Evolutionary conservation across 108 stramenopile species (phyloP), one percentile per base, ranked within the genome.

Genomic region (Skeletonema marinoi): DNA sequence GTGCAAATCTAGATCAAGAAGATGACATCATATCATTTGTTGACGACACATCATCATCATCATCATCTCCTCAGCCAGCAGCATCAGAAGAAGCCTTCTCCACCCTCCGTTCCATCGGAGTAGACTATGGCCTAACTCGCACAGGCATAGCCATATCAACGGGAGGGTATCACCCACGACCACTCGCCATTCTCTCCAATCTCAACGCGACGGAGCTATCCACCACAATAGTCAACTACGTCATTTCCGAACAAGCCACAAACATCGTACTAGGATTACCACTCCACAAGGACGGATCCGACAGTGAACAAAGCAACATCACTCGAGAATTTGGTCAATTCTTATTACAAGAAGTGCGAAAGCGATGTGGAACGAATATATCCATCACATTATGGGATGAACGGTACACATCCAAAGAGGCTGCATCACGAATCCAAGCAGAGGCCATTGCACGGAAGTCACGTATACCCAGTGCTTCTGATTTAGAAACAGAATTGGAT

Each of bases 321-420:
- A 92, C 94, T 2, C 70, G 84, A n/a, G 68, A 67, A 31, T 92
- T 95, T 75, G 94, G 92, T 19, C 81, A 88, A 2, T 29, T 61
- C 2, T 65, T 78, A 38, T 64, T 73, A 6, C n/a, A 48, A 51
- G 44, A 66, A 19, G 64, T 74, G 1, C 62, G 82, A 1, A 39
- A 31, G 65, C 56, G 70, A 39, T 78, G 77, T 38, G 82, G 78
- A 51, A 58, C 42, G 2, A 25, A 21, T 6, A 70, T 88, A 32
- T 72, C 87, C 29, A 80, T 95, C 14, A 80, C 72, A 11, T 35
- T 95, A 51, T 95, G 84, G 81, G 94, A 95, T 83, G 94, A 95
- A 70, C 86, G 94, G 33, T 95, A 95, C 56, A 95, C 90, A 10
- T 81, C 82, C 36, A 92, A 92, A 66, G 91, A 89, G 77, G 93